Conservation (phyloP, 768 basidiomycete genomes). For the Phaffia australis region DNA sequence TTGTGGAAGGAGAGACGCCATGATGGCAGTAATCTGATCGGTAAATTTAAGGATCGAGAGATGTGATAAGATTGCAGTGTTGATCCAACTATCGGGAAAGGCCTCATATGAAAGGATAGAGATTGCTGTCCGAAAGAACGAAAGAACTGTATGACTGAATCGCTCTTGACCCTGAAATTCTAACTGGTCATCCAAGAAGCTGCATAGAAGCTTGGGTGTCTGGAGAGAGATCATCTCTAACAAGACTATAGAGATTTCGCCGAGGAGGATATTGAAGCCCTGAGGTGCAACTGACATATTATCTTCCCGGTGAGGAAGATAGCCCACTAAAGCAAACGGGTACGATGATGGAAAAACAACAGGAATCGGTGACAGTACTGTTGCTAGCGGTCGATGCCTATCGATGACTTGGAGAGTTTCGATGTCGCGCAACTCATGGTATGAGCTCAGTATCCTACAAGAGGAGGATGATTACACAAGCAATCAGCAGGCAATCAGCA, state of each 20-base stretch:
- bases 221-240: conserved; percentile 70
- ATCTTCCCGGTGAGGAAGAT: conserved; percentile 44
- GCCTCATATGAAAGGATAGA: conserved; percentile 80
- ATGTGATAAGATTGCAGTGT: conserved; percentile 77
- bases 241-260: conserved; percentile 76
- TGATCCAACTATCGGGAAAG: conserved; percentile 83
- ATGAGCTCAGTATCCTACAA: conserved; percentile 69
- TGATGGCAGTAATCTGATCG: conserved; percentile 64
- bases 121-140: conserved; percentile 67
- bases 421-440: conserved; percentile 65
- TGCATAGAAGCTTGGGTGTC: conserved; percentile 61
- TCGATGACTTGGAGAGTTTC: conserved; percentile 60
- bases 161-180: conserved; percentile 79
- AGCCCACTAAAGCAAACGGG: conserved; percentile 70
- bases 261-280: conserved; percentile 62
- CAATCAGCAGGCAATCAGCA: neutral
- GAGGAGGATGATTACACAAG: conserved; percentile 8
- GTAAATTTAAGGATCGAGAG: conserved; percentile 78
- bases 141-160: conserved; percentile 59
- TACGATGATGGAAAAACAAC: conserved; percentile 88
- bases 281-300: neutral
- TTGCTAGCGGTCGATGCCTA: conserved; percentile 51
- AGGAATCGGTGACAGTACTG: conserved; percentile 51
- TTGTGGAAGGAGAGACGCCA: conserved; percentile 63
- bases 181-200: conserved; percentile 64